Conservation (phyloP, 768 basidiomycete species). For the Collybia mongolica region DNA sequence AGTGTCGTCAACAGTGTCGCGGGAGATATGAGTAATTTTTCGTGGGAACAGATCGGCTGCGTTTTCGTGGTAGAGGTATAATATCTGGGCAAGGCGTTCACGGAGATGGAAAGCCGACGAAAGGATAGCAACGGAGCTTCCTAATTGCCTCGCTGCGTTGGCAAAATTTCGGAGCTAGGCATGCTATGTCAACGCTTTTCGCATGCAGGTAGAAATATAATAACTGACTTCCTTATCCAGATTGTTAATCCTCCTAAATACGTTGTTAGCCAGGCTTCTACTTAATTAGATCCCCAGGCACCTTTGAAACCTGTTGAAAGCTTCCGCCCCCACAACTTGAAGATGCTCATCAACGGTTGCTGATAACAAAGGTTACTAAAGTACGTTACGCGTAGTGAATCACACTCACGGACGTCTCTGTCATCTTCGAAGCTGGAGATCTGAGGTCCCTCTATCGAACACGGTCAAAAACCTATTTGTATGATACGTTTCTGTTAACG, state of each 20-base stretch:
- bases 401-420: slow-evolving; percentile 60
- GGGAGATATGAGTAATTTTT: slow-evolving; percentile 47
- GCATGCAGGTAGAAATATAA: slow-evolving; percentile 1
- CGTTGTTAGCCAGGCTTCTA: slow-evolving; percentile 5
- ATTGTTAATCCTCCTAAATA: slow-evolving; percentile 50
- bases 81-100: slow-evolving; percentile 63
- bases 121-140: slow-evolving; percentile 74
- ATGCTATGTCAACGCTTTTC: slow-evolving; percentile 1
- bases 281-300: slow-evolving; percentile 21
- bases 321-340: slow-evolving; percentile 65
- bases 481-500: slow-evolving; percentile 4
- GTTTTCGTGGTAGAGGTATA: slow-evolving; percentile 73
- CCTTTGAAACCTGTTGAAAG: slow-evolving; percentile 65
- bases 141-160: slow-evolving; percentile 73
- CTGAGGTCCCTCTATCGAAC: slow-evolving; percentile 30
- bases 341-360: slow-evolving; percentile 69
- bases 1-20: slow-evolving; percentile 31
- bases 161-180: slow-evolving; percentile 72
- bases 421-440: slow-evolving; percentile 60
- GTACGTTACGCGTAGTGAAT: not conserved
- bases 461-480: too few species aligned
- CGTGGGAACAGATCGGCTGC: slow-evolving; percentile 76
- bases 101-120: slow-evolving; percentile 74
- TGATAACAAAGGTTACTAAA: slow-evolving; percentile 16
- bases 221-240: slow-evolving; percentile 60